phyloP scores from a whole-genome alignment of 768 basidiomycete species.

The Podaxis sp. region DNA sequence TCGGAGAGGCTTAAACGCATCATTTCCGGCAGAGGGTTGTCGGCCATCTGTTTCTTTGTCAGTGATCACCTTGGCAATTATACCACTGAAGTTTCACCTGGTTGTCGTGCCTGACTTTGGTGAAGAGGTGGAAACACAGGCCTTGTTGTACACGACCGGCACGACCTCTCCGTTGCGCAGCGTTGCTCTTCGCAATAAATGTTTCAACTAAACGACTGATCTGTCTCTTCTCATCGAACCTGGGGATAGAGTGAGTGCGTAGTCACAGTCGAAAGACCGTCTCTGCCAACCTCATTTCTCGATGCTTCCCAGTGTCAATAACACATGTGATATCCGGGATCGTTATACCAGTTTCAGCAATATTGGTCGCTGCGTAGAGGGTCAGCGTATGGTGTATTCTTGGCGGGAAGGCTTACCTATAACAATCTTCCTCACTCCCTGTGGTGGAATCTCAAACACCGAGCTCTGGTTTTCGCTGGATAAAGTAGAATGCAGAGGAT shows the following conservation, averaged over 20 bases:
- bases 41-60: slow-evolving; percentile 61
- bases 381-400: not conserved
- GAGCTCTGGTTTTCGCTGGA: slow-evolving; percentile 89
- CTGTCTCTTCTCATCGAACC: slow-evolving; percentile 97
- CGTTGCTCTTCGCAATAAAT: slow-evolving; percentile 89
- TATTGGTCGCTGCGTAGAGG: slow-evolving; percentile 69
- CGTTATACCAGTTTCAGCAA: slow-evolving; percentile 96
- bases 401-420: slow-evolving; percentile 56
- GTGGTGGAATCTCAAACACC: slow-evolving; percentile 86
- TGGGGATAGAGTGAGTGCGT: slow-evolving; percentile 25
- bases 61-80: not conserved
- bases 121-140: slow-evolving; percentile 95
- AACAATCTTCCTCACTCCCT: slow-evolving; percentile 87
- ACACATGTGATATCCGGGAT: slow-evolving; percentile 98
- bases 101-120: slow-evolving; percentile 80
- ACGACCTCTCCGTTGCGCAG: slow-evolving; percentile 83
- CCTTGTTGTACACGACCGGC: slow-evolving; percentile 91
- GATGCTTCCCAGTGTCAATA: slow-evolving; percentile 90
- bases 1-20: slow-evolving; percentile 90
- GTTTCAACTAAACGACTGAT: slow-evolving; percentile 90
- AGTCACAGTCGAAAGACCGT: not conserved
- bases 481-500: slow-evolving; percentile 89
- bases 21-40: slow-evolving; percentile 94
- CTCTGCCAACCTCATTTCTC: slow-evolving; percentile 76
- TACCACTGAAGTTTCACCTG: slow-evolving; percentile 41